Percentiles rank a stretch among this genome's conserved stretches.
Evolutionary conservation across 2,329 filamentous ascomycete genomes (phyloP).

Genomic region (Pyricularia sp.): DNA sequence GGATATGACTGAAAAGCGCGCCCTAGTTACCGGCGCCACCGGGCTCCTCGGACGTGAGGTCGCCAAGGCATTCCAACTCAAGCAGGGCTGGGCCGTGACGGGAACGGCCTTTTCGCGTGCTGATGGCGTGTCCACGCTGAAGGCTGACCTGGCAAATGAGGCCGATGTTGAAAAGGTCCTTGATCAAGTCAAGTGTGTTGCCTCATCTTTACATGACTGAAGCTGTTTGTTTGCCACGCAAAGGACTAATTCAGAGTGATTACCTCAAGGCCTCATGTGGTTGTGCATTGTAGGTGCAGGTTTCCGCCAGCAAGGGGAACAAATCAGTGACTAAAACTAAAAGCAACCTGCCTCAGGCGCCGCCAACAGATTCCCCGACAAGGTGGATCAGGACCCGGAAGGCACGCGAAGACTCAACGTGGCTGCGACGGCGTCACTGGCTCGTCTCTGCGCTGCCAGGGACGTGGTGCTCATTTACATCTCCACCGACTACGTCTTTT

Average conservation of each 20-base stretch:
- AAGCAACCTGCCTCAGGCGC: conserved; percentile 45
- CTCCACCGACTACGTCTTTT: conserved; percentile 75
- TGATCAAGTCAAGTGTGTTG: conserved; percentile 40
- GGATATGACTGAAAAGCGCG: conserved; percentile 32
- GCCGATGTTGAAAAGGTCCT: conserved; percentile 39
- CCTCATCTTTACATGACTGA: not conserved
- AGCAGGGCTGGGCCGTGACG: conserved; percentile 57
- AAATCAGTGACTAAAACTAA: not conserved
- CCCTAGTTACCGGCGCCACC: conserved; percentile 74
- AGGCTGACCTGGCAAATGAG: conserved; percentile 40
- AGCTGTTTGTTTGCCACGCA: not conserved
- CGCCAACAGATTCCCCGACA: conserved; percentile 80
- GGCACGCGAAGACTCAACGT: conserved; percentile 69
- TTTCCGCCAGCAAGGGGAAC: not conserved
- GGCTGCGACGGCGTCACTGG: conserved; percentile 57
- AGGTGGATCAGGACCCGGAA: conserved; percentile 70
- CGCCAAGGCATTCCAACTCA: conserved; percentile 56
- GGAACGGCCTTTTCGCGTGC: conserved; percentile 69
- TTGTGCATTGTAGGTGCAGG: conserved; percentile 63
- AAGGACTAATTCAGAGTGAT: not conserved
- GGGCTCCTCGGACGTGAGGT: conserved; percentile 78
- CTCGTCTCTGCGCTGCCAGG: conserved; percentile 52
- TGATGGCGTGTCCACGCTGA: conserved; percentile 57
- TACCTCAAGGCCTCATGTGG: conserved; percentile 54
- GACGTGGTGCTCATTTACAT: conserved; percentile 64